Base-by-base conservation (phyloP, 768 basidiomycete genomes). In the Tulasnella sp. region DNA sequence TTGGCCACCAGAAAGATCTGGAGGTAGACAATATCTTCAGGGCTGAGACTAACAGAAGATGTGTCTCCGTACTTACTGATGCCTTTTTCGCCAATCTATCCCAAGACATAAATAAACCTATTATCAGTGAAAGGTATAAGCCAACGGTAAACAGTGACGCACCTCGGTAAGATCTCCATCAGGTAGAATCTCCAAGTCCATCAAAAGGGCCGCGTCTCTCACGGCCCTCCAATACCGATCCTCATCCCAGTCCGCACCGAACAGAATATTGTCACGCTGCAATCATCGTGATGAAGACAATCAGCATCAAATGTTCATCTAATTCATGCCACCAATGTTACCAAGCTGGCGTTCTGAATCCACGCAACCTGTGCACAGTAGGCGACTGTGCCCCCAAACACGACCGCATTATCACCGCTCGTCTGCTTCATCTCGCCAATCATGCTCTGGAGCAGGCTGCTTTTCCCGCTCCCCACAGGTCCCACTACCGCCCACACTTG, bases 91-190 rank as follows among this genome's bases (percentile, higher is more conserved):
- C 84, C 82, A 50, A 85, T 85, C 83, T 83, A 50, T n/a, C n/a
- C n/a, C n/a, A n/a, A n/a, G n/a, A n/a, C n/a, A n/a, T n/a, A n/a
- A n/a, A n/a, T 21, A 59, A 10, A 45, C 24, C 24, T 15, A 53
- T 19, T 11, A n/a, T 52, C 27, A 21, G 30, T 24, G 29, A 49
- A 21, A 2, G 15, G 19, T 19, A 30, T 22, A 50, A n/a, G n/a
- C 22, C 4, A 22, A 25, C 22, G 1, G 2, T 5, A n/a, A 12
- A 53, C 38, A 9, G 10, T n/a, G 12, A 46, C 73, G 49, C 60
- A 83, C 83, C 73, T 86, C 84, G 0, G 84, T 87, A 61, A 83
- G 65, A 67, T 88, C 85, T 9, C 84, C 84, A 67, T 84, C 80
- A 0, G 81, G 76, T 2, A 88, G 73, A n/a, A 83, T 70, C 54